These are phyloP conservation scores for Leccinum imitatum DNA, from an alignment of 768 basidiomycete genomes.

Conservation along the genomic window DNA sequence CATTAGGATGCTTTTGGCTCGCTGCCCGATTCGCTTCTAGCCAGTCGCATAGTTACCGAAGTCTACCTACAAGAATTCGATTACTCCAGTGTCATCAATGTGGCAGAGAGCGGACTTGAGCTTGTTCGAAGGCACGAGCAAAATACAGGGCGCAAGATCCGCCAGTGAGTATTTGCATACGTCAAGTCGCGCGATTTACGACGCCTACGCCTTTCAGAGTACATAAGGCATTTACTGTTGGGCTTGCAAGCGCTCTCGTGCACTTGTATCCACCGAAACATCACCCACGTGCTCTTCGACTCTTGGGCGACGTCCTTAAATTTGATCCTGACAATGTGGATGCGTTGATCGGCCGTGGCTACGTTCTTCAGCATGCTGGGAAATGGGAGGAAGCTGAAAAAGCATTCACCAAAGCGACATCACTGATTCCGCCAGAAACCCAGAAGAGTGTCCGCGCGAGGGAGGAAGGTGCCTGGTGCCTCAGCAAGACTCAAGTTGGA, in stretches of 20 bases:
- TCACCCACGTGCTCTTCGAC: conserved; percentile 70
- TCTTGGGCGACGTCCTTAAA: conserved; percentile 71
- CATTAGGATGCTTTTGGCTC: conserved; percentile 54
- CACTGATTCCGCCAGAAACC: conserved; percentile 45
- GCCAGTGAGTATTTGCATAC: conserved; percentile 38
- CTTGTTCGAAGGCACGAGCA: conserved; percentile 53
- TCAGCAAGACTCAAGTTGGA: conserved; percentile 48
- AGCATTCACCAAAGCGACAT: conserved; percentile 59
- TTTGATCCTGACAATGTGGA: conserved; percentile 60
- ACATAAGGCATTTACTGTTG: too few species aligned
- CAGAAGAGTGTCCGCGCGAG: conserved; percentile 57
- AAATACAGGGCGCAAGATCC: conserved; percentile 54
- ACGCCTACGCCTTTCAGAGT: conserved; percentile 42
- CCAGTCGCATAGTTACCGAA: conserved; percentile 62
- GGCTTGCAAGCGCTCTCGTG: conserved; percentile 74
- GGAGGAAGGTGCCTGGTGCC: conserved; percentile 89
- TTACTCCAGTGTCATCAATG: conserved; percentile 68
- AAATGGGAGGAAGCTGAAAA: conserved; percentile 68
- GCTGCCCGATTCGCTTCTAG: conserved; percentile 59
- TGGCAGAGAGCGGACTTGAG: conserved; percentile 68
- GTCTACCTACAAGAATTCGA: conserved; percentile 70
- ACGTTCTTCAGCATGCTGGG: conserved; percentile 59
- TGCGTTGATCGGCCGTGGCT: conserved; percentile 74
- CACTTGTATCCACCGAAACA: conserved; percentile 90
- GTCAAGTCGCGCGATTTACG: not conserved